Percentiles rank a stretch among this genome's conserved stretches.
Evolutionary conservation across 2,329 filamentous ascomycete species (phyloP).

Genomic region (Iodosphaeria phyllophila): DNA sequence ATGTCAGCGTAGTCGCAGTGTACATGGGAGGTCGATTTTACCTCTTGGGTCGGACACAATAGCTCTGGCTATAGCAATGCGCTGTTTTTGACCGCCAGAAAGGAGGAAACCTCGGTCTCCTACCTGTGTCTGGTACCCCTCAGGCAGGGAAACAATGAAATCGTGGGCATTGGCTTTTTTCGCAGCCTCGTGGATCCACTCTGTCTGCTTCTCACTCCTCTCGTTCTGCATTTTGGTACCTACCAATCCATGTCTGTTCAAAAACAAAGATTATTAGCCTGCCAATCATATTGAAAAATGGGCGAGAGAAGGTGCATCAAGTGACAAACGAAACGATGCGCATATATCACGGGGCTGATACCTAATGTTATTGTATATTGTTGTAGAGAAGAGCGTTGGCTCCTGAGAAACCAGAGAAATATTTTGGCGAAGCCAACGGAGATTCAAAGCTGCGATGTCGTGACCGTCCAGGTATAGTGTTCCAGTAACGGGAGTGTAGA

Average conservation of each 20-base stretch:
- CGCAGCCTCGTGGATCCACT: conserved; percentile 63
- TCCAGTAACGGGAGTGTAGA: conserved; percentile 78
- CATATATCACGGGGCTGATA: too few species aligned
- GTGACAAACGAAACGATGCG: too few species aligned
- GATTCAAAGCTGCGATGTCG: conserved; percentile 64
- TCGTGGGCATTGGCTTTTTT: conserved; percentile 89
- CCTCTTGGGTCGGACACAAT: conserved; percentile 77
- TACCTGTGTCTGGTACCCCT: conserved; percentile 88
- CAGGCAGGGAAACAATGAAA: conserved; percentile 65
- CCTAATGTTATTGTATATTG: conserved; percentile 79
- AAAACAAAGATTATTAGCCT: too few species aligned
- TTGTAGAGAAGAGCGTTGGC: conserved; percentile 74
- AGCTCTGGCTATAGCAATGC: conserved; percentile 83
- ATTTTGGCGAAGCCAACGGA: conserved; percentile 81
- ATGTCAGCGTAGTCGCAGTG: not conserved
- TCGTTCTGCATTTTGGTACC: conserved; percentile 60
- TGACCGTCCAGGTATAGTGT: conserved; percentile 64
- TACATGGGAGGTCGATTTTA: not conserved
- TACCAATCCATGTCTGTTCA: conserved; percentile 78
- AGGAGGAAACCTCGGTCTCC: conserved; percentile 85
- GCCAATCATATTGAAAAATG: too few species aligned
- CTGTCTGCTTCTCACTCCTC: conserved; percentile 45
- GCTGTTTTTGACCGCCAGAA: conserved; percentile 90
- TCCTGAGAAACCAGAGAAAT: conserved; percentile 89
- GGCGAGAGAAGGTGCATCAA: too few species aligned